Evolutionary conservation across 78 protist genomes (phyloP).

Genomic region (Dictyostelium citrinum): DNA sequence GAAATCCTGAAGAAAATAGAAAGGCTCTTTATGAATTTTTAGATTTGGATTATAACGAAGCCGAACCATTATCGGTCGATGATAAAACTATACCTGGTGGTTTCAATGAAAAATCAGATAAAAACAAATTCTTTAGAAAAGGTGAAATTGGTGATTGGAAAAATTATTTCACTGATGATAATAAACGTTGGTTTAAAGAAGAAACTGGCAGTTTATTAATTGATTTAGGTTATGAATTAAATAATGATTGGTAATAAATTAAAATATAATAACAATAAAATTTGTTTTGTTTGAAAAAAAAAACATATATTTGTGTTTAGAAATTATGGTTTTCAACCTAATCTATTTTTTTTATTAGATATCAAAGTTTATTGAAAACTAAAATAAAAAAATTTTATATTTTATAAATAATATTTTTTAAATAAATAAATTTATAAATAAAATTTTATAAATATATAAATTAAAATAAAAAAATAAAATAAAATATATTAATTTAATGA

Average conservation of each 20-base stretch:
- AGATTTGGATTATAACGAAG: slow-evolving; percentile 17
- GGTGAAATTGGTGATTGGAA: slow-evolving; percentile 78
- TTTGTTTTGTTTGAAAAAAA: too few species aligned
- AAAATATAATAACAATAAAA: too few species aligned
- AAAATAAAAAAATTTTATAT: too few species aligned
- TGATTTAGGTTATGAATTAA: slow-evolving; percentile 59
- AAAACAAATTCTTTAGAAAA: slow-evolving; percentile 65
- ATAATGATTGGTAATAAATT: slow-evolving; percentile 19
- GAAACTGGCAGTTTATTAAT: slow-evolving; percentile 47
- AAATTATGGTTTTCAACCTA: too few species aligned
- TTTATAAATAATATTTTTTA: too few species aligned
- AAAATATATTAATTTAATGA: too few species aligned
- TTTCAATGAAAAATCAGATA: slow-evolving; percentile 16
- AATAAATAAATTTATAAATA: too few species aligned
- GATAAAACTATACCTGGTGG: slow-evolving; percentile 66
- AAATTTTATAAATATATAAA: too few species aligned
- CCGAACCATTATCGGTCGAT: slow-evolving; percentile 11
- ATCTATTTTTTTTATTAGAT: too few species aligned
- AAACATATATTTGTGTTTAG: too few species aligned
- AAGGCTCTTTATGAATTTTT: slow-evolving; percentile 19
- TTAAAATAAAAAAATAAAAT: too few species aligned
- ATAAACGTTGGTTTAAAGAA: slow-evolving; percentile 63
- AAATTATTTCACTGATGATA: slow-evolving; percentile 33
- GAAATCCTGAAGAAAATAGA: slow-evolving; percentile 27
- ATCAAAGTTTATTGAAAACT: too few species aligned